A percentile compares a stretch with the other conserved stretches of the same genome.
phyloP scores from a whole-genome alignment of 805 yeast genomes.

The Lachancea lanzarotensis region DNA sequence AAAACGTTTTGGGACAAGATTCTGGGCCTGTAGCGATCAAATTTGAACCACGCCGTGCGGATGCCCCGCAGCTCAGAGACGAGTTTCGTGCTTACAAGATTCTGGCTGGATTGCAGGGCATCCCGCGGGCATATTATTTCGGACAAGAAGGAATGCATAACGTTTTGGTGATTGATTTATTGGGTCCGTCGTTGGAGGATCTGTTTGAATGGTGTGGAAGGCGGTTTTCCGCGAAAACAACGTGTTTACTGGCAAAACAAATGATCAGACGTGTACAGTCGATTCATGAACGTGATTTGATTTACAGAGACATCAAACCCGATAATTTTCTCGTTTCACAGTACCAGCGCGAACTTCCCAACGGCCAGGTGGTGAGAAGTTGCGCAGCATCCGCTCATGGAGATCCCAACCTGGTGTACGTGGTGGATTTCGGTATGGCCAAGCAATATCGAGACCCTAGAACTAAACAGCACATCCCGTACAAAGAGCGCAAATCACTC shows the following conservation, averaged over 20 bases:
- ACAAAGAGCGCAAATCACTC: slow-evolving; percentile 70
- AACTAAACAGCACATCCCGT: slow-evolving; percentile 75
- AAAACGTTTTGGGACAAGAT: slow-evolving; percentile 49
- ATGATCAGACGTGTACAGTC: slow-evolving; percentile 68
- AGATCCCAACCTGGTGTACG: slow-evolving; percentile 60
- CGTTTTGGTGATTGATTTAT: slow-evolving; percentile 65
- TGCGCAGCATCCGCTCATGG: slow-evolving; percentile 49
- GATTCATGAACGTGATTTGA: slow-evolving; percentile 69
- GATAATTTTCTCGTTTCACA: slow-evolving; percentile 62
- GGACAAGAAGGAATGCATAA: slow-evolving; percentile 83
- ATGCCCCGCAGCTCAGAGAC: slow-evolving; percentile 78
- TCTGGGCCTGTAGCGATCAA: slow-evolving; percentile 58
- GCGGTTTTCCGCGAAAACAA: slow-evolving; percentile 62
- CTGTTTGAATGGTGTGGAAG: slow-evolving; percentile 86
- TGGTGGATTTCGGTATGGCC: slow-evolving; percentile 85
- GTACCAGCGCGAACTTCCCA: slow-evolving; percentile 22
- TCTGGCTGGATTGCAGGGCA: slow-evolving; percentile 60
- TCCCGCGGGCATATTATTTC: slow-evolving; percentile 78
- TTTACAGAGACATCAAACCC: slow-evolving; percentile 78
- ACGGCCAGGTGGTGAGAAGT: slow-evolving; percentile 15
- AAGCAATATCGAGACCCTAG: slow-evolving; percentile 77
- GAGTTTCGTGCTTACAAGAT: slow-evolving; percentile 75
- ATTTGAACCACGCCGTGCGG: slow-evolving; percentile 73
- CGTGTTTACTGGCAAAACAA: slow-evolving; percentile 67
- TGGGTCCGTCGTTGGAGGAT: slow-evolving; percentile 79